Conservation (phyloP, 352 stramenopile genomes). For the Lagenidium sp. region DNA sequence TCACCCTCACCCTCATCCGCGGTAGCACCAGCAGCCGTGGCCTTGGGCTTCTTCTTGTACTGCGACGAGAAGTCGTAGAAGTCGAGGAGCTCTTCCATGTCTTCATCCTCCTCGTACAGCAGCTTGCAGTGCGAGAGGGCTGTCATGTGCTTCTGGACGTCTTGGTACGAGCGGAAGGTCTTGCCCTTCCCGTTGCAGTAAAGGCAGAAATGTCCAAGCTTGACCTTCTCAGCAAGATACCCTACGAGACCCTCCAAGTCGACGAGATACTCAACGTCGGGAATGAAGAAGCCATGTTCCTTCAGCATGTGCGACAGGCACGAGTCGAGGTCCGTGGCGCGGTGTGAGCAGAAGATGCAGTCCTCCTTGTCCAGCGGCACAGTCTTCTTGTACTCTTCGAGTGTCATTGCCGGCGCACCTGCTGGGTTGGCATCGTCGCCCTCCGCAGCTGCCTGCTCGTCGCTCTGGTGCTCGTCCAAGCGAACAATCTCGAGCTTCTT, state of each 20-base stretch:
- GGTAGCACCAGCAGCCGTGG: constrained; percentile 15
- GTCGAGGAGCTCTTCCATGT: constrained; percentile 84
- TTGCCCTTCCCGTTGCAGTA: constrained; percentile 92
- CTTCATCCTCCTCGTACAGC: constrained; percentile 83
- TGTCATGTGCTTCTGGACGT: constrained; percentile 94
- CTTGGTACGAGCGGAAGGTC: constrained; percentile 83
- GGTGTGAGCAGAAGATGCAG: constrained; percentile 78
- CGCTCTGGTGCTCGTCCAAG: constrained; percentile 17
- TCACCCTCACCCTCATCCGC: constrained; percentile 22
- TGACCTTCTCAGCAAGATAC: constrained; percentile 95
- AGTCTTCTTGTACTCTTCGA: constrained; percentile 72
- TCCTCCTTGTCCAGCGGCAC: constrained; percentile 66
- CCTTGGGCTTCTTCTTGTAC: constrained; percentile 41
- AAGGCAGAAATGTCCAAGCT: constrained; percentile 91
- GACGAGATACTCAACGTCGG: constrained; percentile 88
- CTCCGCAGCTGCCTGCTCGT: constrained; percentile 11
- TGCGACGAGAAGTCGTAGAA: constrained; percentile 90
- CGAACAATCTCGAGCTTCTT: constrained; percentile 50
- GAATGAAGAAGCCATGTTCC: constrained; percentile 94
- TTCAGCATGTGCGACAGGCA: constrained; percentile 89
- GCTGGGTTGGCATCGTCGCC: constrained; percentile 47
- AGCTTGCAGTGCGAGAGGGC: constrained; percentile 89
- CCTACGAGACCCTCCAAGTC: constrained; percentile 87
- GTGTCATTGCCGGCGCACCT: constrained; percentile 33
- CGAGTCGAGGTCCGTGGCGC: constrained; percentile 49